phyloP scores from a whole-genome alignment of 2,329 filamentous ascomycete species.

The Fusarium annulatum region DNA sequence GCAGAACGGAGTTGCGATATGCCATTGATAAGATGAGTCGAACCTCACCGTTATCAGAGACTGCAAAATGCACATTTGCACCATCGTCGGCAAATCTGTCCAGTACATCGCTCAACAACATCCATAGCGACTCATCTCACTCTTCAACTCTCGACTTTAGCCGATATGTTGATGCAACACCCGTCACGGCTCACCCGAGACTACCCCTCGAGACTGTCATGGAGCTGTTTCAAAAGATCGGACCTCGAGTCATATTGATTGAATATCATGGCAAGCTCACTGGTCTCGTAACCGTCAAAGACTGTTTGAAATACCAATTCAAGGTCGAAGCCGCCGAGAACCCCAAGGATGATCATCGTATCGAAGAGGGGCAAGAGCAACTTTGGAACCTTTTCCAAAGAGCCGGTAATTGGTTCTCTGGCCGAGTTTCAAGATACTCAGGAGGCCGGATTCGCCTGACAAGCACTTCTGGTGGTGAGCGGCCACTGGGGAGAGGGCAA shows the following conservation, averaged over 20 bases:
- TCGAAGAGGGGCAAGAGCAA: conserved; percentile 70
- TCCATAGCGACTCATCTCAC: conserved; percentile 31
- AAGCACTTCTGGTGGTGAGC: conserved; percentile 51
- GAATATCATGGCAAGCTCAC: conserved; percentile 87
- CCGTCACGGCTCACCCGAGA: conserved; percentile 89
- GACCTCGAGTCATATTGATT: conserved; percentile 90
- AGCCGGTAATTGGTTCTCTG: conserved; percentile 68
- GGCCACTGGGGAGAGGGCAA: conserved; percentile 56
- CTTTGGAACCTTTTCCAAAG: conserved; percentile 70
- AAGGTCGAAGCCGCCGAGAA: conserved; percentile 90
- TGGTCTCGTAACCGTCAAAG: conserved; percentile 94
- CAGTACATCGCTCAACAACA: conserved; percentile 49
- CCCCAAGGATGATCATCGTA: conserved; percentile 67
- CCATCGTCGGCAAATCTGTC: conserved; percentile 53
- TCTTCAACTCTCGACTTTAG: conserved; percentile 79
- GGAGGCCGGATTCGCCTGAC: conserved; percentile 68
- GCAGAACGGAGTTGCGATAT: conserved; percentile 89
- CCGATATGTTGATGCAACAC: conserved; percentile 88
- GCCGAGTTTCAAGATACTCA: conserved; percentile 62
- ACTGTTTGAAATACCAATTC: conserved; percentile 97
- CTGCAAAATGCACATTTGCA: conserved; percentile 80
- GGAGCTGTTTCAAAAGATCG: conserved; percentile 99
- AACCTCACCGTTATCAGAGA: conserved; percentile 72
- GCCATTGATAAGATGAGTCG: conserved; percentile 84
- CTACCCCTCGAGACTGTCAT: conserved; percentile 96